These are phyloP conservation scores for Triticum timopheevii DNA, from an alignment of 176 grass and related monocot species.

Conservation along the genomic window DNA sequence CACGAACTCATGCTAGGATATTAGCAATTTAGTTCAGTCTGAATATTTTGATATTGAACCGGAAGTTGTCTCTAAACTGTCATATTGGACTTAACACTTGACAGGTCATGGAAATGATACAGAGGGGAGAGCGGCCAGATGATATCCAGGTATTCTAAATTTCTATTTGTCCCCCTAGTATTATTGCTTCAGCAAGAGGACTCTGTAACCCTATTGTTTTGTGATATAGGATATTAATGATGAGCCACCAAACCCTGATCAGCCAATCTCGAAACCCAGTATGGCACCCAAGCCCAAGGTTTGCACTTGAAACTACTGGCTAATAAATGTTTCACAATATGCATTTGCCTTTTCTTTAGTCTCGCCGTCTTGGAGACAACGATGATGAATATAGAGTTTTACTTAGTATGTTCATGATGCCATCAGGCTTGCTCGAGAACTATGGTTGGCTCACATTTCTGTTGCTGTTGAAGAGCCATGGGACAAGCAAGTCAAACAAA, in stretches of 20 bases:
- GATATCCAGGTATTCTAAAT: conserved; percentile 50
- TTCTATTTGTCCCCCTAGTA: background rate
- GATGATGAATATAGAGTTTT: no score
- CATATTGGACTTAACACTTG: conserved; percentile 18
- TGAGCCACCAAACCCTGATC: conserved; percentile 53
- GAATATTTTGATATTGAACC: background rate
- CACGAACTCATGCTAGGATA: no score
- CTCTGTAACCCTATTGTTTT: background rate
- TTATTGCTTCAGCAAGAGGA: background rate
- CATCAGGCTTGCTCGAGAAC: no score
- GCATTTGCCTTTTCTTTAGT: no score
- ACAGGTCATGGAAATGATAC: conserved; percentile 71
- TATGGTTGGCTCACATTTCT: no score
- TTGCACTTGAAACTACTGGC: background rate
- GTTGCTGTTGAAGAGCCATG: no score
- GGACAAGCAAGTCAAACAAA: no score
- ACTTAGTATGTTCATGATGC: no score
- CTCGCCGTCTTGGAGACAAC: no score
- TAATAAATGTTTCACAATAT: no score
- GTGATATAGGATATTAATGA: conserved; percentile 53
- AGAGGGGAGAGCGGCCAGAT: conserved; percentile 61
- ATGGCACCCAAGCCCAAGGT: conserved; percentile 68
- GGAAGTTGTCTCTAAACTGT: background rate
- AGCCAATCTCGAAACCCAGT: conserved; percentile 45
- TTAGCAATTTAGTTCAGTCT: no score